A percentile compares a stretch with the other conserved stretches of the same genome.
Evolutionary conservation across 768 basidiomycete genomes (phyloP).

Genomic region (Amanita pseudoporphyria): DNA sequence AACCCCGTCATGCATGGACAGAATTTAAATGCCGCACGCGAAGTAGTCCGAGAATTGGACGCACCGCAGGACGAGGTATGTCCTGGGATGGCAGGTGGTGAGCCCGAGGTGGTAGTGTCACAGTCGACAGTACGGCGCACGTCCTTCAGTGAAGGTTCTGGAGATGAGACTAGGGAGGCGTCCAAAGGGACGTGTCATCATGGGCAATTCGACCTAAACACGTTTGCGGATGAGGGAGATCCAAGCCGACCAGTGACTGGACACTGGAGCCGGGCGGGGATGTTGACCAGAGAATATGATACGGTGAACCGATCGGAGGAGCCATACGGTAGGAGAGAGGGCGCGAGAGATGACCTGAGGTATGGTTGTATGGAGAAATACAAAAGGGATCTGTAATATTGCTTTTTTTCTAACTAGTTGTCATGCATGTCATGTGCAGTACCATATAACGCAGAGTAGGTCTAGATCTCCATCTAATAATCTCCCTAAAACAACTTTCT

Average conservation of each 20-base stretch:
- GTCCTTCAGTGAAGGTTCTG: neutral
- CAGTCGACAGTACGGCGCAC: neutral
- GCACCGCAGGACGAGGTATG: neutral
- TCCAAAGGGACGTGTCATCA: neutral
- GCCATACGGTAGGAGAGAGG: constrained; percentile 6
- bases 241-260: neutral
- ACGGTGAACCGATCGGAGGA: constrained; percentile 5
- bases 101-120: neutral
- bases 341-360: constrained; percentile 4
- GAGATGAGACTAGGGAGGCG: neutral
- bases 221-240: neutral
- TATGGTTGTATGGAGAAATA: constrained; percentile 8
- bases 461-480: too few species aligned
- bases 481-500: too few species aligned
- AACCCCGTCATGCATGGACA: neutral
- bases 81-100: neutral
- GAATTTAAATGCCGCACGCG: constrained; percentile 3
- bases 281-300: constrained; percentile 4
- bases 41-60: neutral
- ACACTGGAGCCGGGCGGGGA: constrained; percentile 6
- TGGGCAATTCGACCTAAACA: neutral
- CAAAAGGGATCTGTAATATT: neutral
- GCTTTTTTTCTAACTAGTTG: neutral
- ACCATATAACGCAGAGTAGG: too few species aligned
- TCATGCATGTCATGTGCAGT: too few species aligned